phyloP scores from a whole-genome alignment of 1,139 yeast genomes.

The Torulaspora pretoriensis region DNA sequence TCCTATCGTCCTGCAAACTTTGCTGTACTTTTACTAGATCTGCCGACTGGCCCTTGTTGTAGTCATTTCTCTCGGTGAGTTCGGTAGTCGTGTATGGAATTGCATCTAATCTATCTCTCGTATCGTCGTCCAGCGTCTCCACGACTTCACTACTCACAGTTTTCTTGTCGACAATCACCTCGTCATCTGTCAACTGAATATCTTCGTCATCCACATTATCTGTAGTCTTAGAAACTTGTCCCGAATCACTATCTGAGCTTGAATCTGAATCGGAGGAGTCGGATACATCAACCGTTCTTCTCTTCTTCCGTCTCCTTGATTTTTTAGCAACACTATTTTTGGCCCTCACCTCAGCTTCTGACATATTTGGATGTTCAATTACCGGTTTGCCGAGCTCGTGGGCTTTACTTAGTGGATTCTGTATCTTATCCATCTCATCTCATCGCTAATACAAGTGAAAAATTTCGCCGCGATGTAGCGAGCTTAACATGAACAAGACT shows the following conservation, averaged over 20 bases:
- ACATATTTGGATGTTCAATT: conserved; percentile 12
- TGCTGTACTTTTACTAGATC: conserved; percentile 25
- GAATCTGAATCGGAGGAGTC: conserved; percentile 38
- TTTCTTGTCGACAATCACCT: conserved; percentile 23
- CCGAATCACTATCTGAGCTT: conserved; percentile 26
- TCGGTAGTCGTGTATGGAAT: conserved; percentile 33
- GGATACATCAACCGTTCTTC: conserved; percentile 68
- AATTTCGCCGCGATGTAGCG: neutral
- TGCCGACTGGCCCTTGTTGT: conserved; percentile 16
- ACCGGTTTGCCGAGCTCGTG: neutral
- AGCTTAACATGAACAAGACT: conserved; percentile 2
- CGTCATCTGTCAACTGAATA: conserved; percentile 43
- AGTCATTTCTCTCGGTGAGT: conserved; percentile 27
- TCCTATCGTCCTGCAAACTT: conserved; percentile 21
- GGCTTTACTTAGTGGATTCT: neutral
- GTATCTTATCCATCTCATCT: conserved; percentile 11
- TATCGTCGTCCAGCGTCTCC: conserved; percentile 20
- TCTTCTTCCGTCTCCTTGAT: conserved; percentile 60
- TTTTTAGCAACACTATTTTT: conserved; percentile 28
- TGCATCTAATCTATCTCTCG: conserved; percentile 23
- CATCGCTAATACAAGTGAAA: conserved; percentile 6
- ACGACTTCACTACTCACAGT: conserved; percentile 2
- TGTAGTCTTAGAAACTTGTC: conserved; percentile 16
- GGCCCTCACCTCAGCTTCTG: conserved; percentile 20
- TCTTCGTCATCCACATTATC: conserved; percentile 24